Evolutionary conservation across 2,329 filamentous ascomycete genomes (phyloP), one percentile per base, ranked within the genome.

Genomic region (Cryphonectria parasitica): DNA sequence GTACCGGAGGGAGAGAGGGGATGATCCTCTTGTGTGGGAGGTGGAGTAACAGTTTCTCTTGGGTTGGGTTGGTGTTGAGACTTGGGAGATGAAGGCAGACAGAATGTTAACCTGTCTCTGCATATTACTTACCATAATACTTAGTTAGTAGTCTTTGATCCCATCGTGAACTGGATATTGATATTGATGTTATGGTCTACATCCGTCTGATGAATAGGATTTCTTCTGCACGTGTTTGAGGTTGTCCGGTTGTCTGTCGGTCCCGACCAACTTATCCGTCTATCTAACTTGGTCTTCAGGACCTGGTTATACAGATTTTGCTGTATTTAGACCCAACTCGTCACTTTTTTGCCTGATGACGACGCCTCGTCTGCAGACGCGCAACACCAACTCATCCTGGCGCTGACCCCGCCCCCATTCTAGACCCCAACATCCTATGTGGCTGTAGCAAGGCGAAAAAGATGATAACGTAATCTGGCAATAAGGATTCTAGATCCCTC

Each of bases 21-120:
- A 66, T 17, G 69, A 71, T 15, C 45, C 54, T 10, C 64, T 70
- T 41, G 64, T 66, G 13, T 70, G 56, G 56, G 68, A 68, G 54
- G 39, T 71, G 11, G 54, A 65, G 34, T 66, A 39, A 69, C 28
- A 6, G 34, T 3, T 6, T 34, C 3, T 34, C 6, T 34, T 34
- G 36, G 6, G 36, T 39, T 15, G 15, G 56, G 41, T 17, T 43
- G 43, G 17, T 10, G 5, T 45, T 45, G 43, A 17, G 5, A 7
- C 43, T 22, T 22, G 43, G 43, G 5, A 2, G 45, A 22, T n/a
- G 45, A 49, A 49, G 19, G 45, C 22, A 11, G 19, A 49, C 22
- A 8, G 43, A n/a, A n/a, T 4, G 22, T 49, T 7, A 19, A n/a
- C 7, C 19, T n/a, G 22, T n/a, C 8, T 49, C 22, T 49, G 22